Evolutionary conservation across 1,139 yeast genomes (phyloP), one percentile per base, ranked within the genome.

Genomic region (Sugiyamaella grinbergsii): DNA sequence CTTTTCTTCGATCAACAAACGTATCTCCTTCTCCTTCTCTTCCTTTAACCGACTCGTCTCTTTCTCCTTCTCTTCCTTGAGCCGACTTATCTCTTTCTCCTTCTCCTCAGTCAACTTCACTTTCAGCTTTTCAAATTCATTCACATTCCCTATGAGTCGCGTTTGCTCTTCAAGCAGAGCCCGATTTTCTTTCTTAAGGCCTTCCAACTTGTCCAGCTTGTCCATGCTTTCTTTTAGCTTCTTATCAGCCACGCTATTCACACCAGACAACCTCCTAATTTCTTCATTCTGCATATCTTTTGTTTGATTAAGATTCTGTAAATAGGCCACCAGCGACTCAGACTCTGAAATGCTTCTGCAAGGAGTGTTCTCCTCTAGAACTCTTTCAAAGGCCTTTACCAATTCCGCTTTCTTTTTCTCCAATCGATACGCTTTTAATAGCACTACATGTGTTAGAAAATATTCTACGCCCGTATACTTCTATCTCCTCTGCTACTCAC

Each of bases 361-460:
- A 0, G 98, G 98, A 0, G 98, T 91, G 59, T 81, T 71, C 59
- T 93, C 97, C 49, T 79, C 77, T 55, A 93, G 71, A 10, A 86
- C 79, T 54, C 74, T 81, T 63, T 90, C 96, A 62, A 91, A 85
- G 1, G 75, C 64, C 6, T 66, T 71, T n/a, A 90, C 77, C 49
- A 84, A 74, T 46, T 80, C 84, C 1, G 78, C 72, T 59, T 84
- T 85, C 42, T 78, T 74, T 71, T 87, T 89, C 65, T 90, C 97
- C 1, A 77, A 72, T 64, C 89, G 86, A 70, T 86, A 91, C 0
- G 98, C 97, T 44, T 85, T 85, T 45, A 89, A 75, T 13, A 91
- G 72, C 47, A 61, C 65, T 57, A 50, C 16, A 26, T 39, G 18
- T 15, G 43, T 26, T 42, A 37, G 20, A n/a, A n/a, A n/a, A n/a